Evolutionary conservation across 2,329 filamentous ascomycete species (phyloP).

Genomic region (Cladosporium velox): DNA sequence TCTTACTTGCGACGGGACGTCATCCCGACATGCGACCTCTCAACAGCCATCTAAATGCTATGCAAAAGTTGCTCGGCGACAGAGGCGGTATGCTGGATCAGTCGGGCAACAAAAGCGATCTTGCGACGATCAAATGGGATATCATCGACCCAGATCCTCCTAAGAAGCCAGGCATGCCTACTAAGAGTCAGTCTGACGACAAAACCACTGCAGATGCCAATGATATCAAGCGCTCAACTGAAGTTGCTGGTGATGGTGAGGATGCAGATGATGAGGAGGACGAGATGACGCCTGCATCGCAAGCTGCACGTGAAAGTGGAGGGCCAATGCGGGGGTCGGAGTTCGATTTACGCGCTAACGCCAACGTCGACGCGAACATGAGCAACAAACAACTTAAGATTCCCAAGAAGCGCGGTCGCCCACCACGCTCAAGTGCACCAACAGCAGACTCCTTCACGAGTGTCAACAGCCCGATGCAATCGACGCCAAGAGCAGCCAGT

Average conservation of each 20-base stretch:
- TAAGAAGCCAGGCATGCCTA: constrained; percentile 26
- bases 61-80: constrained; percentile 44
- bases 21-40: constrained; percentile 61
- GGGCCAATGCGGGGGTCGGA: neutral
- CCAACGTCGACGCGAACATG: neutral
- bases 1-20: constrained; percentile 62
- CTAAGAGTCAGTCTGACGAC: neutral
- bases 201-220: neutral
- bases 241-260: constrained; percentile 40
- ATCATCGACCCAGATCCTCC: constrained; percentile 57
- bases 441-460: constrained; percentile 15
- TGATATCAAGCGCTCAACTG: neutral
- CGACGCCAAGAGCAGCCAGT: neutral
- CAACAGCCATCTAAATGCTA: constrained; percentile 57
- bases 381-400: constrained; percentile 25
- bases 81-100: constrained; percentile 44
- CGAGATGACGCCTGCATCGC: constrained; percentile 7
- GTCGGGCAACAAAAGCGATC: constrained; percentile 45
- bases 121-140: constrained; percentile 63
- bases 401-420: constrained; percentile 37
- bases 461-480: constrained; percentile 2
- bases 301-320: constrained; percentile 7
- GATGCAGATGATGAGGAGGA: constrained; percentile 39
- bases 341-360: neutral
- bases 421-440: constrained; percentile 38